These are phyloP conservation scores for Pyrenophora seminiperda DNA, from an alignment of 2,329 filamentous ascomycete species.

Conservation along the genomic window DNA sequence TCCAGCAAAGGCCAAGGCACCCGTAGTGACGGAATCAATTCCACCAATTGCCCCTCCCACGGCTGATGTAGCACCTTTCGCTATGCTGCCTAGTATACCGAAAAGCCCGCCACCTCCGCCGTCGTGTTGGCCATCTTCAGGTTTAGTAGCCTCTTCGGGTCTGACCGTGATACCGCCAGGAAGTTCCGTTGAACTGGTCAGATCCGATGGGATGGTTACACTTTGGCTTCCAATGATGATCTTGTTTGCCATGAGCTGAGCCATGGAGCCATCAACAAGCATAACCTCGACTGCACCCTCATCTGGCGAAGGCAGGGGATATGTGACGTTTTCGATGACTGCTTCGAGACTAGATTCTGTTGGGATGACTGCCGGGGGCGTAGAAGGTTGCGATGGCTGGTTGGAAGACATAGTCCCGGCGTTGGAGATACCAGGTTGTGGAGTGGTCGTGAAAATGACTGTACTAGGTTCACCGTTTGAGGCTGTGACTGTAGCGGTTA, in stretches of 20 bases:
- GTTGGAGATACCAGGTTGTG: background rate
- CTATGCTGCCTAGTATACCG: slow-evolving; percentile 7
- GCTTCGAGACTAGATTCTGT: slow-evolving; percentile 7
- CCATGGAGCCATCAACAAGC: slow-evolving; percentile 12
- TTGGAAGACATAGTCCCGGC: background rate
- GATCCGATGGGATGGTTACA: background rate
- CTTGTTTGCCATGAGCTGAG: slow-evolving; percentile 11
- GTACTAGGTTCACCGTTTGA: background rate
- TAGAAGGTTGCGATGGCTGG: background rate
- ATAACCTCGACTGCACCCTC: slow-evolving; percentile 17
- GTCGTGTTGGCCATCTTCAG: background rate
- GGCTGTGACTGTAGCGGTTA: slow-evolving; percentile 1
- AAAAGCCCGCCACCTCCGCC: slow-evolving; percentile 7
- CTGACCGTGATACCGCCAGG: slow-evolving; percentile 10
- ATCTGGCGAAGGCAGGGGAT: slow-evolving; percentile 17
- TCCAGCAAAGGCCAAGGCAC: slow-evolving; percentile 7
- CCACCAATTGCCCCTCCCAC: background rate
- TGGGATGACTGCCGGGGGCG: background rate
- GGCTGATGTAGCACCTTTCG: slow-evolving; percentile 5
- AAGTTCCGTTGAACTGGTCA: background rate
- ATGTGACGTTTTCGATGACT: slow-evolving; percentile 15
- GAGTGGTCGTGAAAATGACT: background rate
- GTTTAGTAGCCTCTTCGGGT: slow-evolving; percentile 11
- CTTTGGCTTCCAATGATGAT: slow-evolving; percentile 15
- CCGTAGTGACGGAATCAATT: slow-evolving; percentile 3